Evolutionary conservation across 208 protist genomes (phyloP), one percentile per base, ranked within the genome.

Genomic region (Wallacemonas collosoma): DNA sequence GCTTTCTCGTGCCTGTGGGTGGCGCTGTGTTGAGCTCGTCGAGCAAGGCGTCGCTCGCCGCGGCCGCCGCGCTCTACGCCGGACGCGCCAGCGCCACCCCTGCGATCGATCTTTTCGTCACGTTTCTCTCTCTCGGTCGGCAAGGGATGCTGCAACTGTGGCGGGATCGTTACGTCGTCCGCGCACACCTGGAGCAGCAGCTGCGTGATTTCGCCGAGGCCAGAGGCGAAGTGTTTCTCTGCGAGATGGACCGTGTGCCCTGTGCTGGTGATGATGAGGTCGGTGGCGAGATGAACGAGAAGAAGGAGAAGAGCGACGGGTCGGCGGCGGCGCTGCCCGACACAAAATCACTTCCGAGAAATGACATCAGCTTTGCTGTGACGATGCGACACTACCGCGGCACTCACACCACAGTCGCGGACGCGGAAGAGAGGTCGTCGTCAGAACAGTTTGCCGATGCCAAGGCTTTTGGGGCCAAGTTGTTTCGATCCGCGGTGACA

Each of bases 1-100:
- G 99, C 83, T 99, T 99, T 61, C 86, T 99, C 39, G 98, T 99
- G 35, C 99, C 98, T 43, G 98, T 99, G 1, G 98, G 98, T 11
- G 98, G 89, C 11, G 72, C 90, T 4, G 71, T 95, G 8, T 50
- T 95, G 55, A 73, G 72, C 61, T 83, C 80, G 35, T 53, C 79
- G 41, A 69, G 76, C 47, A 69, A 55, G 56, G 65, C 41, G 39
- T n/a, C 26, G 12, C 68, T 76, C n/a, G 36, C 70, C 0, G 73
- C 86, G 36, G 77, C 96, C 6, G 64, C 83, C 1, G 77, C 77
- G 40, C 73, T 89, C 3, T 98, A 98, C 83, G 86, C 95, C 15
- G 98, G 98, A 15, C 81, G 99, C 9, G 99, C 98, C 6, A 98
- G 89, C 61, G 85, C 77, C 4, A 68, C 90, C 3, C 97, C 97